Percentiles rank a stretch among this genome's conserved stretches.
Evolutionary conservation across 2,329 filamentous ascomycete species (phyloP).

Genomic region (Sporothrix euskadiensis): DNA sequence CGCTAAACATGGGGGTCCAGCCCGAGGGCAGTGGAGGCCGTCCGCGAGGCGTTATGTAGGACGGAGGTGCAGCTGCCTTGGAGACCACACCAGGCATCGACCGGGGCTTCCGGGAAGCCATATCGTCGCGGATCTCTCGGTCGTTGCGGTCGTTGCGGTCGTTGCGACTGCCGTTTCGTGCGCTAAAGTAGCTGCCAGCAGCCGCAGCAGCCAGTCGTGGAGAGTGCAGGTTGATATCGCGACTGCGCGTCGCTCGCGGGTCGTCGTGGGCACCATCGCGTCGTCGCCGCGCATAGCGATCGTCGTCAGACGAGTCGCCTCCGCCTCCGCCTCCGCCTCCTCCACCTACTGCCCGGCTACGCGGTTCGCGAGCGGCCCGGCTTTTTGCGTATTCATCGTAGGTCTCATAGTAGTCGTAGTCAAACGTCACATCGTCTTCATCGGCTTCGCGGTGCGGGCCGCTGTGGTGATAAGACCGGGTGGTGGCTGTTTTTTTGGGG

Average conservation of each 20-base stretch:
- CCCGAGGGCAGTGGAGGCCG: constrained; percentile 52
- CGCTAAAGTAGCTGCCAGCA: background rate
- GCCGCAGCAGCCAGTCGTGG: background rate
- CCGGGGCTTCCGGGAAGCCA: constrained; percentile 1
- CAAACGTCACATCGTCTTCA: constrained; percentile 15
- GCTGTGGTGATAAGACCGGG: constrained; percentile 19
- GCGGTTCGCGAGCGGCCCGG: background rate
- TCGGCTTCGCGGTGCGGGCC: constrained; percentile 15
- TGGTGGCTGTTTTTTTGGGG: background rate
- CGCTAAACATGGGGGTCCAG: constrained; percentile 59
- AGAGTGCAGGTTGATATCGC: constrained; percentile 1
- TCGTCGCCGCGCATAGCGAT: background rate
- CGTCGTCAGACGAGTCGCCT: background rate
- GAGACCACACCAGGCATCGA: background rate
- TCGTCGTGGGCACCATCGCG: background rate
- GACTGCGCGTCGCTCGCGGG: background rate
- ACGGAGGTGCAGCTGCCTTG: background rate
- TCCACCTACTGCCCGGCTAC: background rate
- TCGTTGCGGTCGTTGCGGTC: background rate
- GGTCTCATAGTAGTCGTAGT: constrained; percentile 18
- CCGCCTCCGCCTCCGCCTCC: background rate
- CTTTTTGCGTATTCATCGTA: constrained; percentile 2
- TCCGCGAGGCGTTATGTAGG: constrained; percentile 36
- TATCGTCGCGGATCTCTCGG: background rate
- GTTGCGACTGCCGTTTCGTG: background rate